Percentiles rank a stretch among this genome's conserved stretches.
phyloP scores from a whole-genome alignment of 257 asterid genomes.

The Solanum sejunctum region DNA sequence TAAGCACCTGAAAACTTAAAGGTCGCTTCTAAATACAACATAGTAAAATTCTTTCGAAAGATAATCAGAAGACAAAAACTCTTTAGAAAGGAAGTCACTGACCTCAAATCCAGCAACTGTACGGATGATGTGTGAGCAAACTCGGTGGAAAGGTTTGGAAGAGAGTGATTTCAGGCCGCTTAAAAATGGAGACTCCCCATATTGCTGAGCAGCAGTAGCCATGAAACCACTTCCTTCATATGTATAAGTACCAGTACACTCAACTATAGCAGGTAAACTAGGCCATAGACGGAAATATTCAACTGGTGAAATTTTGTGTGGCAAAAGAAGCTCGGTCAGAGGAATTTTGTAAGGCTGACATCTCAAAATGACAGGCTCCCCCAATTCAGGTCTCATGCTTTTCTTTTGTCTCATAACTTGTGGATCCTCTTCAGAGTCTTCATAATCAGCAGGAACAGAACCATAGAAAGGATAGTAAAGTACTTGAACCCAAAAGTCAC shows the following conservation, averaged over 20 bases:
- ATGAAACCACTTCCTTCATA: conserved; percentile 94
- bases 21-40: not conserved
- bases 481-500: conserved; percentile 87
- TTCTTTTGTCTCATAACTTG: conserved; percentile 47
- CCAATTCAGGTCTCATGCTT: conserved; percentile 44
- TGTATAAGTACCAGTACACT: conserved; percentile 70
- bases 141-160: conserved; percentile 84
- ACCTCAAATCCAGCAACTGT: conserved; percentile 96
- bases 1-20: not conserved
- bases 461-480: conserved; percentile 73
- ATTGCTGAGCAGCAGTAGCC: conserved; percentile 94
- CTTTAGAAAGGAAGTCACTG: conserved; percentile 1
- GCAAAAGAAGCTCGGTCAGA: conserved; percentile 82
- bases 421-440: conserved; percentile 60
- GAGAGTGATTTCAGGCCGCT: conserved; percentile 71
- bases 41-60: not conserved
- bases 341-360: conserved; percentile 96
- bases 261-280: conserved; percentile 81
- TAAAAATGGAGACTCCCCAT: conserved; percentile 87
- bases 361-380: conserved; percentile 70
- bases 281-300: conserved; percentile 95
- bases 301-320: conserved; percentile 91
- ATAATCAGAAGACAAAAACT: not conserved
- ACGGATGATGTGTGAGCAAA: conserved; percentile 81
- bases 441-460: conserved; percentile 49